These are phyloP conservation scores for Avicennia marina DNA, from an alignment of 257 asterid species.

Conservation along the genomic window DNA sequence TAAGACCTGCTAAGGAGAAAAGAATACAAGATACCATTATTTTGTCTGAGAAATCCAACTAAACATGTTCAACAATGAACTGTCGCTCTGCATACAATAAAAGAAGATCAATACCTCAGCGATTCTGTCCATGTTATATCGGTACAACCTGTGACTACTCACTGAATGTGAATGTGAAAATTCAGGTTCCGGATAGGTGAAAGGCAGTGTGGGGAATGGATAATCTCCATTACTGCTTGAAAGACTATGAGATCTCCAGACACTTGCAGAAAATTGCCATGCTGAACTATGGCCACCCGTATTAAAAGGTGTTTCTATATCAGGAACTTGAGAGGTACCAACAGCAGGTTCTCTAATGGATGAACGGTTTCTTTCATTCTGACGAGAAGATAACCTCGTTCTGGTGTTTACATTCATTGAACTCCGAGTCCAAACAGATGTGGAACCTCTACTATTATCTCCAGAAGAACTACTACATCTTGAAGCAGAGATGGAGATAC, in stretches of 20 bases:
- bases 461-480: too few relatives aligned
- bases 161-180: too few relatives aligned
- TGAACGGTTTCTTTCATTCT: conserved; percentile 27
- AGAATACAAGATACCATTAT: too few relatives aligned
- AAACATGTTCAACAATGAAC: too few relatives aligned
- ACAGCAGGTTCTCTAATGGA: conserved; percentile 27
- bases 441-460: conserved; percentile 5
- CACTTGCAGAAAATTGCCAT: background rate
- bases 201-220: background rate
- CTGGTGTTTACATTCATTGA: conserved; percentile 29
- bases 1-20: too few relatives aligned
- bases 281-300: conserved; percentile 18
- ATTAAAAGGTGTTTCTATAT: conserved; percentile 25
- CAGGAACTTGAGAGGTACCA: conserved; percentile 23
- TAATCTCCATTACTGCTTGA: background rate
- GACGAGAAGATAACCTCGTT: conserved; percentile 24
- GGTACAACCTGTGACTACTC: too few relatives aligned
- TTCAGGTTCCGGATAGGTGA: background rate
- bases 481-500: too few relatives aligned
- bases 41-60: too few relatives aligned
- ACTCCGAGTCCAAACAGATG: conserved; percentile 36
- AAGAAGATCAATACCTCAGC: too few relatives aligned
- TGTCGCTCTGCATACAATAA: too few relatives aligned
- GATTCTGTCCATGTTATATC: too few relatives aligned
- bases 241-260: background rate